Conservation (phyloP, 352 stramenopile genomes). For the Phytophthora boehmeriae region DNA sequence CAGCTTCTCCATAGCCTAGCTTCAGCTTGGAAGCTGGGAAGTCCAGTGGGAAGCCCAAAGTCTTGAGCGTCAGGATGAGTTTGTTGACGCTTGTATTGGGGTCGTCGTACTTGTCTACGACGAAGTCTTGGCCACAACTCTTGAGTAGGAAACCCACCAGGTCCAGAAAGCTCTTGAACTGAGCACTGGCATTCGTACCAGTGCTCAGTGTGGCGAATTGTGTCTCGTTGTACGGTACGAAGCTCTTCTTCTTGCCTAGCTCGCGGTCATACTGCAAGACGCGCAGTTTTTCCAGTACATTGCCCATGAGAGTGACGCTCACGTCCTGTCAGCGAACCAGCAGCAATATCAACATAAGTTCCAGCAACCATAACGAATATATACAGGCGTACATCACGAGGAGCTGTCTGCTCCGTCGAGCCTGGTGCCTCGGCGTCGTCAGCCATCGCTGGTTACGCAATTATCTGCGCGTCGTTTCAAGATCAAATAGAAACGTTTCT, state of each 20-base stretch:
- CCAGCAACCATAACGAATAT: neutral
- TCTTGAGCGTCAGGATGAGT: slow-evolving; percentile 83
- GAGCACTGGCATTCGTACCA: slow-evolving; percentile 65
- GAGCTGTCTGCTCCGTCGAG: slow-evolving; percentile 14
- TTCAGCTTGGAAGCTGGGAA: slow-evolving; percentile 83
- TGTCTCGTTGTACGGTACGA: slow-evolving; percentile 69
- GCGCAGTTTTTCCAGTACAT: slow-evolving; percentile 84
- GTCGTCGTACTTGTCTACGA: slow-evolving; percentile 90
- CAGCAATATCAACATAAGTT: neutral
- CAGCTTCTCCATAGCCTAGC: slow-evolving; percentile 78
- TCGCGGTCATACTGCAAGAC: slow-evolving; percentile 83
- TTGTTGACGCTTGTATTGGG: slow-evolving; percentile 89
- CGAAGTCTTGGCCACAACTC: slow-evolving; percentile 77
- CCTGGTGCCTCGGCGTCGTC: slow-evolving; percentile 19
- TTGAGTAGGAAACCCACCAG: slow-evolving; percentile 79
- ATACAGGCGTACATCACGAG: slow-evolving; percentile 19
- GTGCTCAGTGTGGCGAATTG: slow-evolving; percentile 63
- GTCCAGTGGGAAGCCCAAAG: slow-evolving; percentile 82
- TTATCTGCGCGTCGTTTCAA: slow-evolving; percentile 31
- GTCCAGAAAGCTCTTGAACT: slow-evolving; percentile 85
- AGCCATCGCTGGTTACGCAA: slow-evolving; percentile 19
- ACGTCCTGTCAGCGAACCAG: slow-evolving; percentile 50
- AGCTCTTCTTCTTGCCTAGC: slow-evolving; percentile 83
- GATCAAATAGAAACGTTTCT: too few relatives aligned
- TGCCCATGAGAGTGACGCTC: slow-evolving; percentile 81